A percentile compares a stretch with the other conserved stretches of the same genome.
phyloP scores from a whole-genome alignment of 768 basidiomycete genomes.

The Lactarius pseudohatsudake region DNA sequence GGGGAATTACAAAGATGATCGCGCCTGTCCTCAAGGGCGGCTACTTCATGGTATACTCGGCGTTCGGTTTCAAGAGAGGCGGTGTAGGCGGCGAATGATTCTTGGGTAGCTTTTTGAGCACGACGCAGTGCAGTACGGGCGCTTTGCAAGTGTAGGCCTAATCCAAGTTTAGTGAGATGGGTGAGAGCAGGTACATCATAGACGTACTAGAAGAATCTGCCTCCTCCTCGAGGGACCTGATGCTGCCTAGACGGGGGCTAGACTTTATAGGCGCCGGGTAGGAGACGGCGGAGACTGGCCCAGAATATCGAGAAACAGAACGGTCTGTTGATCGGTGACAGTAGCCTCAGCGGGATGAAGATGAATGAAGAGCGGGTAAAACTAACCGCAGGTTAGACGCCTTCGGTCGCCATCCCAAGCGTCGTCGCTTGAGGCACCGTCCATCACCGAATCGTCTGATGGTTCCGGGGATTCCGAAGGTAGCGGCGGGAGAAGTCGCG shows the following conservation, averaged over 20 bases:
- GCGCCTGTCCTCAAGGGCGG: conserved; percentile 26
- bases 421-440: conserved; percentile 23
- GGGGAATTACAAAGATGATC: conserved; percentile 23
- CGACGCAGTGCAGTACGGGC: conserved; percentile 26
- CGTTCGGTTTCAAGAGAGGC: conserved; percentile 27
- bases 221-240: conserved; percentile 27
- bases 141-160: conserved; percentile 23
- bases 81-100: conserved; percentile 25
- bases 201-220: conserved; percentile 25
- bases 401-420: conserved; percentile 24
- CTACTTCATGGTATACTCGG: conserved; percentile 24
- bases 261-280: conserved; percentile 20
- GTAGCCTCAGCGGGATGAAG: background rate
- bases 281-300: conserved; percentile 6
- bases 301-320: conserved; percentile 15
- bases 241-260: conserved; percentile 23
- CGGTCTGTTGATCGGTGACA: conserved; percentile 13
- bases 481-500: conserved; percentile 17
- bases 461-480: conserved; percentile 27
- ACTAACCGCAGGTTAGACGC: conserved; percentile 19
- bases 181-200: background rate
- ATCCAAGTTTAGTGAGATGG: no score
- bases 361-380: background rate
- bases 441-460: conserved; percentile 27
- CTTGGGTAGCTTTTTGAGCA: conserved; percentile 29